A percentile compares a stretch with the other conserved stretches of the same genome.
phyloP scores from a whole-genome alignment of 495 filamentous ascomycete species.

The Penicillium canescens region DNA sequence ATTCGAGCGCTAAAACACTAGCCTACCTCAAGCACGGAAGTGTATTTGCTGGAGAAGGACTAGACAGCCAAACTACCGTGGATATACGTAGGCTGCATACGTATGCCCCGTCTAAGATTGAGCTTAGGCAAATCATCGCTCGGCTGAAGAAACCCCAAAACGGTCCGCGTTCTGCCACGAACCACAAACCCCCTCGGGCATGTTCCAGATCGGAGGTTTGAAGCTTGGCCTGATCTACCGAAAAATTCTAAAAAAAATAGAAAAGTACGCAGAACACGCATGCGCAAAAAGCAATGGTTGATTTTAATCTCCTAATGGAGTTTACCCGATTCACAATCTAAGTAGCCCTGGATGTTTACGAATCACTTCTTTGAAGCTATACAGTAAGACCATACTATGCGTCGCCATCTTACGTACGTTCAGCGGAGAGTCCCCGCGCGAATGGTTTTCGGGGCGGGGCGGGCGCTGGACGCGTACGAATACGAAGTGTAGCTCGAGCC shows the following conservation, averaged over 20 bases:
- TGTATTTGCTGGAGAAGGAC: slow-evolving; percentile 12
- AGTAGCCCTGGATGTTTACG: too few species aligned
- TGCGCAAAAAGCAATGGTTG: too few species aligned
- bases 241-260: neutral
- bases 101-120: slow-evolving; percentile 21
- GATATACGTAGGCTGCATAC: slow-evolving; percentile 32
- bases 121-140: slow-evolving; percentile 19
- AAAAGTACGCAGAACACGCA: neutral
- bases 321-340: too few species aligned
- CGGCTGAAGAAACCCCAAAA: slow-evolving; percentile 19
- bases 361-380: too few species aligned
- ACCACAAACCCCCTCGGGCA: slow-evolving; percentile 1
- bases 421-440: slow-evolving; percentile 20
- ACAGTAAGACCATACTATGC: slow-evolving; percentile 4
- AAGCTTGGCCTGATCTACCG: slow-evolving; percentile 25
- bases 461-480: slow-evolving; percentile 27
- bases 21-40: slow-evolving; percentile 12
- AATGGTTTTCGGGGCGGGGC: slow-evolving; percentile 24
- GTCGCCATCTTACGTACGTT: slow-evolving; percentile 21
- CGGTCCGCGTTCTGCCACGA: slow-evolving; percentile 3
- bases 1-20: slow-evolving; percentile 8
- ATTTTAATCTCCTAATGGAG: too few species aligned
- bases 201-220: slow-evolving; percentile 16
- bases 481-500: slow-evolving; percentile 23
- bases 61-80: slow-evolving; percentile 10